Conservation (phyloP, 2,329 filamentous ascomycete species). For the Botrytis deweyae region DNA sequence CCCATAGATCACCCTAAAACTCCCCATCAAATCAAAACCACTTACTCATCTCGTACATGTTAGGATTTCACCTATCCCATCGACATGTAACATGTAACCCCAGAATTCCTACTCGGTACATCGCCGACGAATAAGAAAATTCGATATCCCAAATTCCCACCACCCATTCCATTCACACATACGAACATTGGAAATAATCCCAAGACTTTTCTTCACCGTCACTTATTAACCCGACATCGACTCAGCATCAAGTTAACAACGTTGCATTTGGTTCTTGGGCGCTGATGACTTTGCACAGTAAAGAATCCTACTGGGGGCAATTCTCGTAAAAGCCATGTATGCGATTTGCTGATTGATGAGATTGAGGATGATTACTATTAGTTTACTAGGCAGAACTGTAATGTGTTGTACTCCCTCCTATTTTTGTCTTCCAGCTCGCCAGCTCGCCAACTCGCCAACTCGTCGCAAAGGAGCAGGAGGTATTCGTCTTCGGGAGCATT, state of each 20-base stretch:
- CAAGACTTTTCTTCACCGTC: conserved; percentile 12
- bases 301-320: neutral
- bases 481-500: neutral
- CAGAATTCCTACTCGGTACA: neutral
- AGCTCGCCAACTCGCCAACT: neutral
- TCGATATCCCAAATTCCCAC: neutral
- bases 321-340: neutral
- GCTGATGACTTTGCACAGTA: neutral
- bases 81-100: neutral
- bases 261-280: conserved; percentile 8
- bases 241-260: conserved; percentile 8
- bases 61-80: neutral
- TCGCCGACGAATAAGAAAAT: conserved; percentile 10
- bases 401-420: neutral
- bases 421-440: neutral
- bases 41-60: neutral
- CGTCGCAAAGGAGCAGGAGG: neutral
- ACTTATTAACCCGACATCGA: neutral
- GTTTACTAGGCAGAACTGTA: neutral
- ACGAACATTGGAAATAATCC: neutral
- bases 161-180: neutral
- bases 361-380: neutral
- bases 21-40: neutral
- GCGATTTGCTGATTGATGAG: conserved; percentile 7
- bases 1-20: neutral